These are phyloP conservation scores for Pyrenochaeta sp. DNA, from an alignment of 2,329 filamentous ascomycete species.

Conservation along the genomic window DNA sequence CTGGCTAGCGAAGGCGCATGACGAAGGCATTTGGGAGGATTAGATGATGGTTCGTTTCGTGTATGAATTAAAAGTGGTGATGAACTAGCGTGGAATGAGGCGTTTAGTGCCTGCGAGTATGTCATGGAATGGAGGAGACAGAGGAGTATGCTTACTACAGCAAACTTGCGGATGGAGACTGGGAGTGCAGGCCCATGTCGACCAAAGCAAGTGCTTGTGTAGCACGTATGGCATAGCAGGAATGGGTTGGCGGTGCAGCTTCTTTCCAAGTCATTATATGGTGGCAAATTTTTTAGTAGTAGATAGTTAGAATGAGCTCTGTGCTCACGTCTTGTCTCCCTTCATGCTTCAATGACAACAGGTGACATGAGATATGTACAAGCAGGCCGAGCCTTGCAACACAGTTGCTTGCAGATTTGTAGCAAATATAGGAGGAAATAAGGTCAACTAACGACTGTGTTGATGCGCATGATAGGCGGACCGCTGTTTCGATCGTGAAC, in stretches of 20 bases:
- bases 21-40: not conserved
- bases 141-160: slow-evolving; percentile 1
- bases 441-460: no score
- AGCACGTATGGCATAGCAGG: not conserved
- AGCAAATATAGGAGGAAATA: no score
- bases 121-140: slow-evolving; percentile 1
- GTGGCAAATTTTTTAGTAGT: not conserved
- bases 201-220: not conserved
- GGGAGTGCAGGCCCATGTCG: slow-evolving; percentile 45
- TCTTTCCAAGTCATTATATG: not conserved
- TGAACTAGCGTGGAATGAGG: not conserved
- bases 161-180: slow-evolving; percentile 14
- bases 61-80: slow-evolving; percentile 1
- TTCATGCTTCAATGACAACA: not conserved
- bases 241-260: not conserved
- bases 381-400: no score
- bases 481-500: no score
- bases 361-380: not conserved
- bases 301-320: slow-evolving; percentile 4
- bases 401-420: no score
- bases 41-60: not conserved
- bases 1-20: slow-evolving; percentile 7
- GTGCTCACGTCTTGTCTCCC: not conserved
- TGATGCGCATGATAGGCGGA: no score
- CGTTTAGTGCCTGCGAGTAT: slow-evolving; percentile 2